A percentile compares a stretch with the other conserved stretches of the same genome.
These are phyloP conservation scores for Meyerozyma guilliermondii DNA, from an alignment of 1,139 yeast species.

Conservation along the genomic window DNA sequence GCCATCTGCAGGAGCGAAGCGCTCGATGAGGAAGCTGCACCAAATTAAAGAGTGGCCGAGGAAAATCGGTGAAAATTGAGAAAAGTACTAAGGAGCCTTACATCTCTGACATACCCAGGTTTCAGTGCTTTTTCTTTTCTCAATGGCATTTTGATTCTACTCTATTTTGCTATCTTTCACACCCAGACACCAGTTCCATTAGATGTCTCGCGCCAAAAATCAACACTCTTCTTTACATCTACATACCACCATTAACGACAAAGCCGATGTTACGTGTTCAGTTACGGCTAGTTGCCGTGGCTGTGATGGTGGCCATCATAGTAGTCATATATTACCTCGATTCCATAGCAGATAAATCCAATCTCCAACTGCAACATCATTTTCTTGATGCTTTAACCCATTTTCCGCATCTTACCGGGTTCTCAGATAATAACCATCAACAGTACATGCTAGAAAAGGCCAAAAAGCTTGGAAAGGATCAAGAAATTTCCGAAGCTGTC, in stretches of 20 bases:
- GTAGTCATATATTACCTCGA: conserved; percentile 9
- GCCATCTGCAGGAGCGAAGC: neutral
- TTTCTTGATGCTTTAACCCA: conserved; percentile 19
- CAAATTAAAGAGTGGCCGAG: no score
- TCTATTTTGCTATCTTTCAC: neutral
- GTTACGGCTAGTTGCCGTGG: conserved; percentile 13
- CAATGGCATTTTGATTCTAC: neutral
- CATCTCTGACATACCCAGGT: no score
- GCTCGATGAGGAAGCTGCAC: no score
- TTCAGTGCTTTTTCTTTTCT: neutral
- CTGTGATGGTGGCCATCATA: conserved; percentile 12
- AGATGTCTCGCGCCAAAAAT: neutral
- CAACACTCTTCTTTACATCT: neutral
- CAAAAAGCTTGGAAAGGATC: conserved; percentile 3
- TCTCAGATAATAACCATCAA: neutral
- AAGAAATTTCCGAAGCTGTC: conserved; percentile 6
- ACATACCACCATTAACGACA: neutral
- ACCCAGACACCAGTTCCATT: neutral
- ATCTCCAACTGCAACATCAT: conserved; percentile 4
- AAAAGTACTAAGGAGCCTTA: no score
- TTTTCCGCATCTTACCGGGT: conserved; percentile 5
- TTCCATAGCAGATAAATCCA: neutral
- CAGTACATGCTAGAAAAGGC: conserved; percentile 1
- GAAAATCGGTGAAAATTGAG: no score
- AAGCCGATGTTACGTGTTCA: neutral